Evolutionary conservation across 2,329 filamentous ascomycete genomes (phyloP), one percentile per base, ranked within the genome.

Genomic region (Grosmannia serpens): DNA sequence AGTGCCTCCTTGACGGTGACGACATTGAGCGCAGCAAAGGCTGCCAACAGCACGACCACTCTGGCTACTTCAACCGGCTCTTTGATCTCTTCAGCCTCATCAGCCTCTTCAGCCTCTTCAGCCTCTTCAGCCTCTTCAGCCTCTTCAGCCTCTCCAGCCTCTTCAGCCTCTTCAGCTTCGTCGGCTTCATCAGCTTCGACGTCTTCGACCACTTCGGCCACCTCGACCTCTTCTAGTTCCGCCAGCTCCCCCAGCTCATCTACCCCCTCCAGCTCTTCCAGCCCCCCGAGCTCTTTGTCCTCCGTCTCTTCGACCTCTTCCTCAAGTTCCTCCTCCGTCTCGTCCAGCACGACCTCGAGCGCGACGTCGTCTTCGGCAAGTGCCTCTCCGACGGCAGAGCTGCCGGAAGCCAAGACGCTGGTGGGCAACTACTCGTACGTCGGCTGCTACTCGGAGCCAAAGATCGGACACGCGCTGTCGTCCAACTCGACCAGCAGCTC

Each of bases 381-480:
- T 31, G n/a, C 13, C 17, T 20, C 50, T 3, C 24, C 27, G 4
- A 20, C 50, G 27, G 51, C 56, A 1, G 58, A 53, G 1, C 26
- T 49, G 9, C 70, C 71, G 0, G 60, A 62, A 4, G 67, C 71
- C 4, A 74, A 75, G 58, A 62, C 67, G 15, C 65, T 59, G 11
- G 64, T 69, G 6, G 64, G 60, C 49, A 62, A 61, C 27, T 73
- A 67, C 53, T 53, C 55, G 4, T 67, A 67, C 55, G 59, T 68
- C 3, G 72, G 71, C 20, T 73, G 72, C 60, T 73, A 72, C 62
- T 60, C 64, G 2, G 67, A 69, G 56, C 59, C 52, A 2, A 61
- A 62, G 1, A 51, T 49, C 10, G 52, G 46, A 10, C 63, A 66
- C 13, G 66, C 67, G 0, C 60, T 69, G 4, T 46, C 31, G n/a